Evolutionary conservation across 2,329 filamentous ascomycete species (phyloP), one percentile per base, ranked within the genome.

Genomic region (Ustilaginoidea virens): DNA sequence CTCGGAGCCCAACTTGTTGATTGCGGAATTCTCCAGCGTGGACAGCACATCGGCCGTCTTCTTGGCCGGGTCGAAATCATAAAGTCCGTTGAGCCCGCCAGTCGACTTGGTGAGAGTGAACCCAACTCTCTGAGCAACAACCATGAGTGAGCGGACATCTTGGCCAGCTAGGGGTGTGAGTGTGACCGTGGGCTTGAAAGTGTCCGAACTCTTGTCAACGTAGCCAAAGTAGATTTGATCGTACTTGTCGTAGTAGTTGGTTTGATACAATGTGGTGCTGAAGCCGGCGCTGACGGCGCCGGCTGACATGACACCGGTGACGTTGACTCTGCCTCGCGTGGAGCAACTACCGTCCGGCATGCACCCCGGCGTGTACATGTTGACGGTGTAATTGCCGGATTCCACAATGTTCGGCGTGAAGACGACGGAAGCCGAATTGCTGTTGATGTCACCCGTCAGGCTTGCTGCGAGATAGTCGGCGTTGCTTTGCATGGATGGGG

Each of bases 161-260:
- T 85, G 79, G 22, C 69, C 74, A 18, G 65, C 49, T 14, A 72
- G 59, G 4, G 87, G 80, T 0, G 72, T 66, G 25, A 98, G 58
- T 0, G 80, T 92, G 29, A 98, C 74, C 4, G 70, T 71, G 10
- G 87, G 83, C 23, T 74, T 74, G 61, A 94, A 94, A 13, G 66
- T 68, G 36, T 58, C 60, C 7, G 70, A 76, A 30, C 69, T 74
- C 30, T 75, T 74, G 46, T 96, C 83, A 30, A 98, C 73, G 39
- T 74, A 74, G 26, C 86, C 90, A 39, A 77, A 79, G 54, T 85
- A 93, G 33, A 98, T 74, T 40, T 81, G 75, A 47, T 98, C 90
- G 46, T 92, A 96, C 53, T 98, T 98, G 60, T 96, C 87, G 50
- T 77, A 92, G 48, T 92, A 69, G 55, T 98, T 98, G 12, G 86